Evolutionary conservation across 2,329 filamentous ascomycete genomes (phyloP), one percentile per base, ranked within the genome.

Genomic region (Emericellopsis atlantica): DNA sequence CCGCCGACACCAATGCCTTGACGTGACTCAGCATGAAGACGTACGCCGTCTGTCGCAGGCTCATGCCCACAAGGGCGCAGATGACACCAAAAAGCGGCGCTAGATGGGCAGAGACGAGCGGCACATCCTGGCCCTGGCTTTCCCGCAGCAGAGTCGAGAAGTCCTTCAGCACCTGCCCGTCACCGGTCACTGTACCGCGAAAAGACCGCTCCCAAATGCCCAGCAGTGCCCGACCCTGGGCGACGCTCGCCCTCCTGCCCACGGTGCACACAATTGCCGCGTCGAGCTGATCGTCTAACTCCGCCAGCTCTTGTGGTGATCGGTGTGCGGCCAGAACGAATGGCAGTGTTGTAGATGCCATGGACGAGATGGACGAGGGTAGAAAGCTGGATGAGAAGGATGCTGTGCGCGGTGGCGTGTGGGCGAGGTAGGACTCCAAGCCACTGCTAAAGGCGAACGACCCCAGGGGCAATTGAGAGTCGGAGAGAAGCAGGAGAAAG

Each of bases 381-480:
- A 92, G 70, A 61, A 92, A 92, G 36, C 65, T 60, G 35, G 74
- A 55, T 59, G 87, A 83, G 18, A 64, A 56, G 16, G 62, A 54
- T 15, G 57, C 15, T 16, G 39, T 22, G 39, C 44, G 41, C 11
- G 36, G 11, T 11, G 39, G 31, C 26, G 15, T 43, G 64, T 92
- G 85, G 4, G 81, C 80, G 15, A 89, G 76, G 58, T 82, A 90
- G 33, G 84, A 90, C 62, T 92, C 85, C 14, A 92, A 72, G 4
- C 84, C 84, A 49, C 77, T 83, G 65, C 79, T 85, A 65, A 90
- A 92, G 52, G 85, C 85, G 62, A 92, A 92, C n/a, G 84, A 86
- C 43, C 85, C 85, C 0, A 92, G 70, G 1, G 85, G 85, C 3
- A 92, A 74, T 12, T 84, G 83, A 2, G 85, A 89, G 65, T 92